phyloP scores from a whole-genome alignment of 1,284 basidiomycete genomes.

The Cryptococcus hybrid region DNA sequence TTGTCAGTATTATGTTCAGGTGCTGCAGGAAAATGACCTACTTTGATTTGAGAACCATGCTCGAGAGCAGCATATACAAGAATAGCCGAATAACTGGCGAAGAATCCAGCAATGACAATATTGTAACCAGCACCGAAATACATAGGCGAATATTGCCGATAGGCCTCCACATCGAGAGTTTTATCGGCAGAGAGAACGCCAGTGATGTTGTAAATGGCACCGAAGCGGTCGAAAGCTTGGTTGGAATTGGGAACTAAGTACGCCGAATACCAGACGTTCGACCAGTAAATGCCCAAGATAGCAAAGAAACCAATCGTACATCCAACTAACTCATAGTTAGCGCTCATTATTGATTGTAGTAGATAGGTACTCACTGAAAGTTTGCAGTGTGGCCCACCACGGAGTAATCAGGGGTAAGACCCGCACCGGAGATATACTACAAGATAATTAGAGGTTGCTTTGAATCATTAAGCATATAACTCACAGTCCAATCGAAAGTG shows the following conservation, averaged over 20 bases:
- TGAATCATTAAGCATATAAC: neutral
- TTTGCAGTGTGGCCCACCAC: neutral
- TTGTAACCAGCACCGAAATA: conserved; percentile 14
- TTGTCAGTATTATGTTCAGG: neutral
- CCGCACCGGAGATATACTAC: conserved; percentile 11
- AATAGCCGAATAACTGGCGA: conserved; percentile 11
- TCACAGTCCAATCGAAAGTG: conserved; percentile 27
- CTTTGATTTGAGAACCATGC: conserved; percentile 9
- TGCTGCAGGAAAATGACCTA: neutral
- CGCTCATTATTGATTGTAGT: neutral
- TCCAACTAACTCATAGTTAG: conserved; percentile 1
- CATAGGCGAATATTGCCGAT: conserved; percentile 21
- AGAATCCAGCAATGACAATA: conserved; percentile 5
- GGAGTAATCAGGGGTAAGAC: conserved; percentile 15
- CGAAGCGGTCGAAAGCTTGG: conserved; percentile 14
- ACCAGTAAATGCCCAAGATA: conserved; percentile 10
- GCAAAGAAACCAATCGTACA: conserved; percentile 8
- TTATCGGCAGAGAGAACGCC: conserved; percentile 22
- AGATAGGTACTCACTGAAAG: conserved; percentile 57
- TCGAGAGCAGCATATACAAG: conserved; percentile 8
- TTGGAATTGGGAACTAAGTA: conserved; percentile 15
- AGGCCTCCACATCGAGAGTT: conserved; percentile 22
- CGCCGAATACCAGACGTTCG: conserved; percentile 9
- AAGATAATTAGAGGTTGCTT: neutral
- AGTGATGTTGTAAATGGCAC: conserved; percentile 31